Evolutionary conservation across 2,329 filamentous ascomycete genomes (phyloP).

Genomic region (Trichothecium sympodiale): DNA sequence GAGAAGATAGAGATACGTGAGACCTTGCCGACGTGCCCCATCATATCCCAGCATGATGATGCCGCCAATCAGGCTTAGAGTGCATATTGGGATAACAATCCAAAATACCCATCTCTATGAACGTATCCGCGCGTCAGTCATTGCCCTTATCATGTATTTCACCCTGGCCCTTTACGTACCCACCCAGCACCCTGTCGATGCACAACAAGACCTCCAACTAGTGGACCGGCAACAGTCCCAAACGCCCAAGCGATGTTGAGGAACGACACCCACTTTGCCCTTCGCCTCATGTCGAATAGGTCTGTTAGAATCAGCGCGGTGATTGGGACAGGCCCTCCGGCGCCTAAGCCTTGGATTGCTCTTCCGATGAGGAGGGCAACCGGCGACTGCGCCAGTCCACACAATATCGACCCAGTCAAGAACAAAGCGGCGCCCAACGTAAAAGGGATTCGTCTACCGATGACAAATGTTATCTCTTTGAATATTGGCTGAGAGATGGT

Average conservation of each 20-base stretch:
- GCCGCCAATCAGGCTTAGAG: conserved; percentile 11
- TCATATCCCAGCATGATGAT: conserved; percentile 16
- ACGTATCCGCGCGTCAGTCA: too few species aligned
- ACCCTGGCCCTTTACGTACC: too few species aligned
- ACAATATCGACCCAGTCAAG: conserved; percentile 27
- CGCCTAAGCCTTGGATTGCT: conserved; percentile 22
- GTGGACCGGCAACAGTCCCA: conserved; percentile 31
- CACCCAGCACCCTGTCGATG: conserved; percentile 10
- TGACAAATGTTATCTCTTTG: conserved; percentile 22
- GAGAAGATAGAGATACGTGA: conserved; percentile 2
- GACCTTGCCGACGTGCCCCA: conserved; percentile 1
- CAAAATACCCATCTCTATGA: conserved; percentile 24
- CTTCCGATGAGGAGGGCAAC: conserved; percentile 20
- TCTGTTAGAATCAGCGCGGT: conserved; percentile 22
- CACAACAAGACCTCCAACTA: conserved; percentile 13
- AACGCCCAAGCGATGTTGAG: conserved; percentile 39
- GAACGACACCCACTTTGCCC: conserved; percentile 27
- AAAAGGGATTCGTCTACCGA: conserved; percentile 20
- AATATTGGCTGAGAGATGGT: conserved; percentile 46
- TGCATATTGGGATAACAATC: conserved; percentile 21
- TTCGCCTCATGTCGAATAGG: conserved; percentile 27
- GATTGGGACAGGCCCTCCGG: conserved; percentile 21
- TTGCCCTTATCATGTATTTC: too few species aligned
- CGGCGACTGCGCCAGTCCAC: conserved; percentile 19
- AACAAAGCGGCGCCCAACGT: conserved; percentile 17